phyloP scores from a whole-genome alignment of 2,329 filamentous ascomycete genomes.

The Botrytis medusae region DNA sequence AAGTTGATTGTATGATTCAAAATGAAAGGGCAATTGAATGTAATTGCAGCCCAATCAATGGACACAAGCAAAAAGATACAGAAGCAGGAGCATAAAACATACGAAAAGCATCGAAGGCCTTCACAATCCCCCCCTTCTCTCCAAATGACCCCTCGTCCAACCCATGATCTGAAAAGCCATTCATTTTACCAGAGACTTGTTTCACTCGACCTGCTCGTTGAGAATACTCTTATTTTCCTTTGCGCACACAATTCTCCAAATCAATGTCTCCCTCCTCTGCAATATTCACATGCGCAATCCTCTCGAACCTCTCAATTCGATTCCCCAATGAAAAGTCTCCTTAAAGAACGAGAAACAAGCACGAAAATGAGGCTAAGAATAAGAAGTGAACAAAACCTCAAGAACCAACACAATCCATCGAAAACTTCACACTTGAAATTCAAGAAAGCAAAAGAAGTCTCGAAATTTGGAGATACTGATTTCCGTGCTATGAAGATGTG shows the following conservation, averaged over 20 bases:
- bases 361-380: not conserved
- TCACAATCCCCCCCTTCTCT: constrained; percentile 68
- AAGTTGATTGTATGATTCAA: not conserved
- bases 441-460: constrained; percentile 1
- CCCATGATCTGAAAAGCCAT: constrained; percentile 70
- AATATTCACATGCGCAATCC: not conserved
- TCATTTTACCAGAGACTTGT: constrained; percentile 50
- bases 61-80: not conserved
- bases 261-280: not conserved
- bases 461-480: not conserved
- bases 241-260: not conserved
- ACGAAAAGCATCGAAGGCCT: constrained; percentile 98
- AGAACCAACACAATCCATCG: not conserved
- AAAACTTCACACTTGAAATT: not conserved
- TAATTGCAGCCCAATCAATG: not conserved
- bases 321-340: not conserved
- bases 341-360: constrained; percentile 2
- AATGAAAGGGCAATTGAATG: not conserved
- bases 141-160: constrained; percentile 80
- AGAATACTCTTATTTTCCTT: not conserved
- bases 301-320: not conserved
- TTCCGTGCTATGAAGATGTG: constrained; percentile 2
- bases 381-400: not conserved
- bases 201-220: not conserved
- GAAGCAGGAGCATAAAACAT: constrained; percentile 44